These are phyloP conservation scores for Pyrenula aspistea DNA, from an alignment of 495 filamentous ascomycete species.

Conservation along the genomic window DNA sequence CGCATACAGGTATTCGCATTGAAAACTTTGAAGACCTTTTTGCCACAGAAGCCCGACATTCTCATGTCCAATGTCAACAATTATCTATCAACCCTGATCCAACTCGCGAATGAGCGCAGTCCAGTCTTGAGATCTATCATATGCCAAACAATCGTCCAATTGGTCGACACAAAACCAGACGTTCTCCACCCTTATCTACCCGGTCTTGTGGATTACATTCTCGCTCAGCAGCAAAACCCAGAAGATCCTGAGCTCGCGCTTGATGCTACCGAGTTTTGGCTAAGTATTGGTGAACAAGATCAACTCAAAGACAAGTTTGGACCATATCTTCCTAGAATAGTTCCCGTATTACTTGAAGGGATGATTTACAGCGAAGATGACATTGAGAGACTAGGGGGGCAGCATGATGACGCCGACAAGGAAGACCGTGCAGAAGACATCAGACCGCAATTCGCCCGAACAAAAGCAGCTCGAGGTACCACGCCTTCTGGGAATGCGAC, in stretches of 20 bases:
- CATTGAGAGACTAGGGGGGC: conserved; percentile 67
- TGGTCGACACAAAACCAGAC: conserved; percentile 82
- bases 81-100: conserved; percentile 71
- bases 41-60: conserved; percentile 65
- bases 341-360: conserved; percentile 81
- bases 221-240: conserved; percentile 69
- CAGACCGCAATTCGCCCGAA: conserved; percentile 83
- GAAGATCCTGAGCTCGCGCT: conserved; percentile 86
- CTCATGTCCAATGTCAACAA: conserved; percentile 65
- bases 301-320: conserved; percentile 58
- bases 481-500: conserved; percentile 31
- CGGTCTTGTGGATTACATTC: conserved; percentile 86
- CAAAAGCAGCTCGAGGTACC: conserved; percentile 40
- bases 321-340: conserved; percentile 71
- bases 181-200: conserved; percentile 81
- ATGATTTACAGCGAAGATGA: conserved; percentile 98
- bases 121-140: conserved; percentile 79
- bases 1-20: conserved; percentile 72
- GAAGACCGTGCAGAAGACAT: conserved; percentile 88
- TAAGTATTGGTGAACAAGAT: conserved; percentile 80
- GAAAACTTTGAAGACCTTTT: conserved; percentile 80
- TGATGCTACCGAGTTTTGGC: conserved; percentile 96
- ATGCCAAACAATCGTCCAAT: conserved; percentile 82
- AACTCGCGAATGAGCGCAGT: conserved; percentile 59
- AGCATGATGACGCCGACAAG: conserved; percentile 79